A percentile compares a stretch with the other conserved stretches of the same genome.
These are phyloP conservation scores for Neurospora sp. DNA, from an alignment of 495 filamentous ascomycete species.

Conservation along the genomic window DNA sequence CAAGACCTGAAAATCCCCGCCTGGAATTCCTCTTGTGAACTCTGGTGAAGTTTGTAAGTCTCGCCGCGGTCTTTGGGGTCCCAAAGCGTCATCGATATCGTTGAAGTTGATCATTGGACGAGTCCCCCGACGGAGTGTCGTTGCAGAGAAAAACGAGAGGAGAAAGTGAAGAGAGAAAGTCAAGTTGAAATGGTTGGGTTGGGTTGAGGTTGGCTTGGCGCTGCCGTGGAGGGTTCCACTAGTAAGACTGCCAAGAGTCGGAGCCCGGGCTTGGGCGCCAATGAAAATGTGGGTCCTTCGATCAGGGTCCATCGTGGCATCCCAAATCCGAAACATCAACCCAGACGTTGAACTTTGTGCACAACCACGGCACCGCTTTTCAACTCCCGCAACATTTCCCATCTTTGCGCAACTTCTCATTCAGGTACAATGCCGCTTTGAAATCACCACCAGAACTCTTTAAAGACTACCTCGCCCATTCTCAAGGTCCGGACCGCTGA, in stretches of 20 bases:
- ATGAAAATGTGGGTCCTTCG: not conserved
- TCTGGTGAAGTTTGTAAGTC: not conserved
- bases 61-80: not conserved
- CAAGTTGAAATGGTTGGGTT: not conserved
- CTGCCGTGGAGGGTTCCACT: not conserved
- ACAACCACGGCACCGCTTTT: not conserved
- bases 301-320: not conserved
- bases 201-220: not conserved
- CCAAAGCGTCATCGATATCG: not conserved
- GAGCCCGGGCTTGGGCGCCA: not conserved
- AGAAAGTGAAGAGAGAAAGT: not conserved
- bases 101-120: not conserved
- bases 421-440: not conserved
- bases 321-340: not conserved
- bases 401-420: not conserved
- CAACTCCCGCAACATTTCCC: not conserved
- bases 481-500: not conserved
- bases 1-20: not conserved
- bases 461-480: not conserved
- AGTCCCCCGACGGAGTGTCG: not conserved
- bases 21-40: not conserved
- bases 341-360: not conserved
- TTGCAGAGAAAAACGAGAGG: not conserved
- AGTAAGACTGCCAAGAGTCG: not conserved
- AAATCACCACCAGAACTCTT: not conserved